Evolutionary conservation across 2,329 filamentous ascomycete genomes (phyloP).

Genomic region (Neofusicoccum parvum): DNA sequence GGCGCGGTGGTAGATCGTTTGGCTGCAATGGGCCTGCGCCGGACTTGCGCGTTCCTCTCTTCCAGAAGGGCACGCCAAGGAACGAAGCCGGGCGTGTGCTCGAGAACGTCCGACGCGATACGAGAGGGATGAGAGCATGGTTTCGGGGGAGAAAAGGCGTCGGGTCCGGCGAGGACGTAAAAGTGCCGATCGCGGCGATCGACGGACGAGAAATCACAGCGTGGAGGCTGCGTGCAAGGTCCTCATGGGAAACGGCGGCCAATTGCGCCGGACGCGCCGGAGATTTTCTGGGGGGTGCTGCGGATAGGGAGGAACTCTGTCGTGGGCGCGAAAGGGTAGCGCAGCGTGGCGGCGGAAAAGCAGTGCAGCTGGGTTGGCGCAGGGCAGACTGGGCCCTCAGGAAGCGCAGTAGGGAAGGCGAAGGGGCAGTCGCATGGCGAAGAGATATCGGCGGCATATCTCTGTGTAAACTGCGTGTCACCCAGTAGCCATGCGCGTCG

Average conservation of each 20-base stretch:
- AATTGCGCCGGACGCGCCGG: background rate
- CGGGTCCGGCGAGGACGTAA: background rate
- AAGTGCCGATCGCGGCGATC: background rate
- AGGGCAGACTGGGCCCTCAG: conserved; percentile 35
- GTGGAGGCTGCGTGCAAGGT: background rate
- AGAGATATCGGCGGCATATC: conserved; percentile 41
- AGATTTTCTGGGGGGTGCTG: background rate
- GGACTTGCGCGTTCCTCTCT: conserved; percentile 35
- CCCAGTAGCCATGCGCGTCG: conserved; percentile 7
- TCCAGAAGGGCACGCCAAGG: conserved; percentile 31
- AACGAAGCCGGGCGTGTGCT: conserved; percentile 20
- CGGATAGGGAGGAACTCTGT: background rate
- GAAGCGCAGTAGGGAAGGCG: conserved; percentile 41
- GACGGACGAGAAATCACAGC: background rate
- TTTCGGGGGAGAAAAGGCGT: background rate
- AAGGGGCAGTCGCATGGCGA: conserved; percentile 36
- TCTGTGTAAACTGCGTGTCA: conserved; percentile 22
- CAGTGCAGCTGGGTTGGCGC: background rate
- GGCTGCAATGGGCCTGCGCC: conserved; percentile 44
- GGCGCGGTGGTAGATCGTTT: conserved; percentile 8
- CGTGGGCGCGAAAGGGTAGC: background rate
- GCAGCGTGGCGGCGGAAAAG: background rate
- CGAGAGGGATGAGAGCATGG: too few species aligned
- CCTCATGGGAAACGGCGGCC: background rate
- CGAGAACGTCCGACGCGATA: conserved; percentile 26